A percentile compares a stretch with the other conserved stretches of the same genome.
Evolutionary conservation across 768 basidiomycete genomes (phyloP).

Genomic region (Leccinum subtestaceum): DNA sequence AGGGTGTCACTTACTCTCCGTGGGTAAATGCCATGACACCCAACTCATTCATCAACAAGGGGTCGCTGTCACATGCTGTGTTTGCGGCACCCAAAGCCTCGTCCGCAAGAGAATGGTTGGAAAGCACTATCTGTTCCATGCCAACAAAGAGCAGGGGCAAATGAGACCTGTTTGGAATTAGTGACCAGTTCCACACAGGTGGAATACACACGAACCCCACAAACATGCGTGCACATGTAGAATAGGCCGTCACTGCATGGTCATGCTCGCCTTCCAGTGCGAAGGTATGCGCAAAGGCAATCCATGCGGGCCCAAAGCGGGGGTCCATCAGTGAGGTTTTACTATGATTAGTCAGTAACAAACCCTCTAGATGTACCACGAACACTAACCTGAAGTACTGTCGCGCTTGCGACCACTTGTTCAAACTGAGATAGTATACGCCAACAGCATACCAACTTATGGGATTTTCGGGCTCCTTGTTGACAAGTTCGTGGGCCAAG

Average conservation of each 20-base stretch:
- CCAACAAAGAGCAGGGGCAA: conserved; percentile 93
- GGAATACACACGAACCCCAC: conserved; percentile 65
- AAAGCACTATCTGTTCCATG: conserved; percentile 95
- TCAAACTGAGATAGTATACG: conserved; percentile 87
- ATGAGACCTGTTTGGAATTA: conserved; percentile 73
- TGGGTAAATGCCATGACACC: conserved; percentile 92
- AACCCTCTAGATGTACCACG: neutral
- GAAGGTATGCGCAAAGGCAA: conserved; percentile 97
- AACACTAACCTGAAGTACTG: conserved; percentile 87
- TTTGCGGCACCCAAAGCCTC: conserved; percentile 85
- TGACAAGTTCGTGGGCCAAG: conserved; percentile 93
- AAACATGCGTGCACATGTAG: conserved; percentile 93
- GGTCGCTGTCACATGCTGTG: conserved; percentile 82
- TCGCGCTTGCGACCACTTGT: conserved; percentile 87
- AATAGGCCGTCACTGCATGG: conserved; percentile 97
- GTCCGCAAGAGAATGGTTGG: conserved; percentile 75
- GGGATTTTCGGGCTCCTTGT: conserved; percentile 88
- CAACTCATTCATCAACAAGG: conserved; percentile 85
- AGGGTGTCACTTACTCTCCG: conserved; percentile 56
- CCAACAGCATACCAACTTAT: conserved; percentile 99
- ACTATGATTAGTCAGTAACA: conserved; percentile 39
- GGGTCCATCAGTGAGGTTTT: conserved; percentile 98
- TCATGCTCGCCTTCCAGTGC: conserved; percentile 98
- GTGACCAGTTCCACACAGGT: neutral
- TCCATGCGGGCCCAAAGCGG: conserved; percentile 94